These are phyloP conservation scores for Solanum clarkiae DNA, from an alignment of 257 asterid genomes.

Conservation along the genomic window DNA sequence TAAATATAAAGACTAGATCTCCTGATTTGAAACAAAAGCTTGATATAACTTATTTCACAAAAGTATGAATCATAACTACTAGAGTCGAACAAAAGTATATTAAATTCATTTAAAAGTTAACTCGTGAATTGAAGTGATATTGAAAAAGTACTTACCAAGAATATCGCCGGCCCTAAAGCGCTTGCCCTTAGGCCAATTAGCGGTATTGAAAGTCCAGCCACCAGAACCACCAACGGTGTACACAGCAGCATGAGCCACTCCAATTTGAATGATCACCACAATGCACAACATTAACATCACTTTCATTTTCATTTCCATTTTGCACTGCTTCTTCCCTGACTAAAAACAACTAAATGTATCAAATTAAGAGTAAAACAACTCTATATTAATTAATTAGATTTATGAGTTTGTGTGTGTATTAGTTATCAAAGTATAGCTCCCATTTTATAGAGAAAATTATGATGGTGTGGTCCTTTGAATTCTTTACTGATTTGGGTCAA, in stretches of 20 bases:
- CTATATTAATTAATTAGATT: not conserved
- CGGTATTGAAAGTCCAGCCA: constrained; percentile 44
- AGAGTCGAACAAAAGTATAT: not conserved
- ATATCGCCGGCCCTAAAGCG: constrained; percentile 44
- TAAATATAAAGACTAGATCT: no score
- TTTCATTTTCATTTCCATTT: not conserved
- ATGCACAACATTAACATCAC: constrained; percentile 4
- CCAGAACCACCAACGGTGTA: constrained; percentile 28
- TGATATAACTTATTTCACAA: no score
- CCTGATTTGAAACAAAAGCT: no score
- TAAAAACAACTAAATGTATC: not conserved
- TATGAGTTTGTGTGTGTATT: not conserved
- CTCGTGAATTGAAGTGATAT: not conserved
- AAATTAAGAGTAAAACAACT: not conserved
- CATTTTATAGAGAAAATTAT: not conserved
- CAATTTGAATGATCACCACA: constrained; percentile 3
- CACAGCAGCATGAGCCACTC: constrained; percentile 18
- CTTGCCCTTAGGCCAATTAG: constrained; percentile 38
- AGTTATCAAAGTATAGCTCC: not conserved
- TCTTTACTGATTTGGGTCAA: not conserved
- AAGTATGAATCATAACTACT: not conserved
- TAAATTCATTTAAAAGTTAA: not conserved
- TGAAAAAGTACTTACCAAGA: constrained; percentile 17
- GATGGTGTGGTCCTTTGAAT: not conserved
- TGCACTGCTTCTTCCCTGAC: constrained; percentile 46